A percentile compares a stretch with the other conserved stretches of the same genome.
phyloP scores from a whole-genome alignment of 2,329 filamentous ascomycete genomes.

The Aspergillus latus region DNA sequence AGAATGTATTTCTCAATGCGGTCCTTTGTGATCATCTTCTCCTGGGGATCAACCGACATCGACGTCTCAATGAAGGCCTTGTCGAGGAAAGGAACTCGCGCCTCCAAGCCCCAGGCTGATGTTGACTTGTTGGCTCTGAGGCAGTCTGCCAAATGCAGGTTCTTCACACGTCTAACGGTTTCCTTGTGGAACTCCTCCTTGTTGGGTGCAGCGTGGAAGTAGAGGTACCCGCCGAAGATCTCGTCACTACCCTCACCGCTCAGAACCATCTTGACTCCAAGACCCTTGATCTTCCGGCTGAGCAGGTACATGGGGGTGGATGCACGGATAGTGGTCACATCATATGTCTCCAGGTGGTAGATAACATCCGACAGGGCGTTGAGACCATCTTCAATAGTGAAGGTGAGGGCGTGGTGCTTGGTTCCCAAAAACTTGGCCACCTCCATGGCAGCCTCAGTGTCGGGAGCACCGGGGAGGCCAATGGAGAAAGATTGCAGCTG shows the following conservation, averaged over 20 bases:
- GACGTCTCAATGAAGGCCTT: slow-evolving; percentile 90
- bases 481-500: slow-evolving; percentile 99
- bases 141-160: slow-evolving; percentile 94
- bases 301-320: slow-evolving; percentile 98
- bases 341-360: slow-evolving; percentile 95
- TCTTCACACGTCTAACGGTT: slow-evolving; percentile 90
- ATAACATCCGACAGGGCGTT: slow-evolving; percentile 97
- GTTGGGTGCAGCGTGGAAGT: slow-evolving; percentile 93
- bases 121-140: slow-evolving; percentile 99
- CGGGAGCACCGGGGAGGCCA: slow-evolving; percentile 86
- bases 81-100: slow-evolving; percentile 95
- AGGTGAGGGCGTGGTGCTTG: slow-evolving; percentile 97
- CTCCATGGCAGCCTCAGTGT: slow-evolving; percentile 86
- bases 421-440: slow-evolving; percentile 97
- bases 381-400: slow-evolving; percentile 95
- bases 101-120: slow-evolving; percentile 95
- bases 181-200: slow-evolving; percentile 94
- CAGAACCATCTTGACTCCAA: slow-evolving; percentile 99
- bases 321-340: slow-evolving; percentile 96
- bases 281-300: slow-evolving; percentile 97
- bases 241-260: slow-evolving; percentile 96
- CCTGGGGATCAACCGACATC: slow-evolving; percentile 91
- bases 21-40: slow-evolving; percentile 93
- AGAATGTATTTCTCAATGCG: slow-evolving; percentile 97
- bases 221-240: slow-evolving; percentile 97